Evolutionary conservation across 129 eudicot species (phyloP).

Genomic region (Lactuca sativa): DNA sequence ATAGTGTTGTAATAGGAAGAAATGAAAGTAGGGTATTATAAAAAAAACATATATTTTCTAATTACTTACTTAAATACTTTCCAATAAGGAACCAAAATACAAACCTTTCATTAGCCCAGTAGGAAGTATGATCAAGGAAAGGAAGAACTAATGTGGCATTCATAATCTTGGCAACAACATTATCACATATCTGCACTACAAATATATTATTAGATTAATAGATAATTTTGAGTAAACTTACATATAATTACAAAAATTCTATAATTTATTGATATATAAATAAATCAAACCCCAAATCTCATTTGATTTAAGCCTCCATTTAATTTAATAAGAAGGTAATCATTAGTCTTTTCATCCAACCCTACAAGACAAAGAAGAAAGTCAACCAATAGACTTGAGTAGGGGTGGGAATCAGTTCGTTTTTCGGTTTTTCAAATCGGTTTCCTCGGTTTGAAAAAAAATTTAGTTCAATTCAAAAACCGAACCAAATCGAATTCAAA

Average conservation of each 20-base stretch:
- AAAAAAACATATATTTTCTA: too few species aligned
- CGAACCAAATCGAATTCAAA: too few species aligned
- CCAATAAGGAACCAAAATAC: too few species aligned
- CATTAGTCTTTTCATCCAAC: conserved; percentile 72
- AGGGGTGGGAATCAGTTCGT: too few species aligned
- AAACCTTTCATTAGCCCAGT: conserved; percentile 98
- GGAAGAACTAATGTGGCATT: conserved; percentile 98
- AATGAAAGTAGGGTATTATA: too few species aligned
- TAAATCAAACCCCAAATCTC: conserved; percentile 99
- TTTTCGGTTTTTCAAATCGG: too few species aligned
- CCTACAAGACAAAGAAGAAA: conserved; percentile 41
- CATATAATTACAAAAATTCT: not conserved
- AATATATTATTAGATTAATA: conserved; percentile 56
- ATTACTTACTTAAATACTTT: too few species aligned
- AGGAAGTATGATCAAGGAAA: conserved; percentile 93
- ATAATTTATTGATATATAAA: conserved; percentile 24
- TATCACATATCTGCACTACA: conserved; percentile 98
- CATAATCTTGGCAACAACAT: conserved; percentile 89
- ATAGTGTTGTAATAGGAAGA: too few species aligned
- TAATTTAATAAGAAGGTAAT: conserved; percentile 89
- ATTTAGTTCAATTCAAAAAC: too few species aligned
- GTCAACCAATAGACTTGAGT: conserved; percentile 12
- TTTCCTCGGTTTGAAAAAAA: too few species aligned
- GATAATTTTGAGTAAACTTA: conserved; percentile 11
- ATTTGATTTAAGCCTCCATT: conserved; percentile 99